Conservation (phyloP, 2,329 filamentous ascomycete genomes). For the Pleoardoris graminearum region DNA sequence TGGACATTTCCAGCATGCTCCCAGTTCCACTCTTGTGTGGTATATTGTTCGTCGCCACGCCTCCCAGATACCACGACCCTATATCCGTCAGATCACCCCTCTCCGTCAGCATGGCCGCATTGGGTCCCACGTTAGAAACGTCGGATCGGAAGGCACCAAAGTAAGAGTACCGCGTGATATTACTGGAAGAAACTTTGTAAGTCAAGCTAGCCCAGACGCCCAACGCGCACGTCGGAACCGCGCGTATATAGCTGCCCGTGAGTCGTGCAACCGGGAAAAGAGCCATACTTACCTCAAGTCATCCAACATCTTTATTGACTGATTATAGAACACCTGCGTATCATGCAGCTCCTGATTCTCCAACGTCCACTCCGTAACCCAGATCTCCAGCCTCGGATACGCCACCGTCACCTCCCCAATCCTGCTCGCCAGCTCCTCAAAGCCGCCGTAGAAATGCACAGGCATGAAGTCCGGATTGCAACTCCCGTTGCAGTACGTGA, state of each 20-base stretch:
- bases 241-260: no score
- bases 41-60: constrained; percentile 44
- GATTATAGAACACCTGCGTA: constrained; percentile 70
- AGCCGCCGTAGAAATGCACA: constrained; percentile 64
- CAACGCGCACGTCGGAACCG: no score
- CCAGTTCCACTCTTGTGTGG: constrained; percentile 17
- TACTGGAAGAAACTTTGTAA: constrained; percentile 36
- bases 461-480: constrained; percentile 57
- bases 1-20: not conserved
- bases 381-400: constrained; percentile 61
- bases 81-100: constrained; percentile 73
- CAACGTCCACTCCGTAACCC: constrained; percentile 78
- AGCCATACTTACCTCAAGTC: constrained; percentile 53
- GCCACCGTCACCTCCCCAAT: constrained; percentile 62
- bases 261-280: no score
- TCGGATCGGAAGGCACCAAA: constrained; percentile 74
- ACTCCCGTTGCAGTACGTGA: constrained; percentile 58
- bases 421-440: constrained; percentile 68
- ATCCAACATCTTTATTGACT: constrained; percentile 68
- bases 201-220: no score
- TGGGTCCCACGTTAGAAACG: constrained; percentile 73
- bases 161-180: constrained; percentile 70
- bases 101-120: constrained; percentile 70
- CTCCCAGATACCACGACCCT: constrained; percentile 75
- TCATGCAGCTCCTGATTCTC: constrained; percentile 57